phyloP scores from a whole-genome alignment of 805 yeast genomes.

The Nakazawaea ambrosiae region DNA sequence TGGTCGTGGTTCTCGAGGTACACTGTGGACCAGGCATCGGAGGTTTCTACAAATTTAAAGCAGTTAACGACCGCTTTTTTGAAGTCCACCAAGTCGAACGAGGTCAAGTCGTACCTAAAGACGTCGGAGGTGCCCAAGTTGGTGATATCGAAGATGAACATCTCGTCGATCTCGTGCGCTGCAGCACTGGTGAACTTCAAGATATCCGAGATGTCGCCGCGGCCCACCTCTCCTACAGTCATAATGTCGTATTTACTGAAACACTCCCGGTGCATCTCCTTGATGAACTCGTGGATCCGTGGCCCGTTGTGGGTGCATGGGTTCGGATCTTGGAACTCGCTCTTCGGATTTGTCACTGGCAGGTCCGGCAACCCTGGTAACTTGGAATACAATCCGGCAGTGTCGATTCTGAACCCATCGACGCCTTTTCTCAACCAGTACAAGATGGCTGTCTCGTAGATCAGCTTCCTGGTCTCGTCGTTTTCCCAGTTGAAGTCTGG shows the following conservation, averaged over 20 bases:
- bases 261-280: slow-evolving; percentile 38
- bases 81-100: slow-evolving; percentile 30
- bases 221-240: slow-evolving; percentile 54
- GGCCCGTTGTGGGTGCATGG: slow-evolving; percentile 38
- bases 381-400: slow-evolving; percentile 47
- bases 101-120: slow-evolving; percentile 28
- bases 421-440: slow-evolving; percentile 52
- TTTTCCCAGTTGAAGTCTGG: slow-evolving; percentile 63
- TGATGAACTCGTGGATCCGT: slow-evolving; percentile 50
- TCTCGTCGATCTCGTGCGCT: slow-evolving; percentile 32
- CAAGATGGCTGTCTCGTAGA: slow-evolving; percentile 39
- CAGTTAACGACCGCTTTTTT: slow-evolving; percentile 31
- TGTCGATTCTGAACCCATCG: slow-evolving; percentile 55
- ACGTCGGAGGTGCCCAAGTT: slow-evolving; percentile 30
- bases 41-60: slow-evolving; percentile 33
- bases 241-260: slow-evolving; percentile 40
- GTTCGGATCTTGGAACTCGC: slow-evolving; percentile 32
- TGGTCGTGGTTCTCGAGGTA: slow-evolving; percentile 57
- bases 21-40: slow-evolving; percentile 52
- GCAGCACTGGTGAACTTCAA: slow-evolving; percentile 33
- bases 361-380: slow-evolving; percentile 39
- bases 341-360: slow-evolving; percentile 34
- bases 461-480: slow-evolving; percentile 27
- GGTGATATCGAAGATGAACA: slow-evolving; percentile 29
- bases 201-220: slow-evolving; percentile 32